phyloP scores from a whole-genome alignment of 306 rosid genomes.

The Glycine soja region DNA sequence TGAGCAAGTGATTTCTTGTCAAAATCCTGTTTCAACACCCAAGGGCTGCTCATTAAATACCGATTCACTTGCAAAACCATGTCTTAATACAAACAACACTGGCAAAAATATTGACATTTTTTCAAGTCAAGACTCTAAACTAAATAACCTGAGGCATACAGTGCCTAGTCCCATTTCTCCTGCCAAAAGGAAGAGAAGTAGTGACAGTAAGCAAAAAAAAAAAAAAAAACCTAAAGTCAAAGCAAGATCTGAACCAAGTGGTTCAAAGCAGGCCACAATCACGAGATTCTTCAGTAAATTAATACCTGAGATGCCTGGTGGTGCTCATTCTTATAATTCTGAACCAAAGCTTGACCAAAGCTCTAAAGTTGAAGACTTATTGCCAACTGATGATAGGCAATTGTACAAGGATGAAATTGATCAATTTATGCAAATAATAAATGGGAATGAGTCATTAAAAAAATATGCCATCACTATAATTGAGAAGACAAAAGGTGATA shows the following conservation, averaged over 20 bases:
- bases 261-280: constrained; percentile 75
- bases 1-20: constrained; percentile 56
- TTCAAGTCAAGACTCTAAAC: constrained; percentile 57
- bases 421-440: constrained; percentile 77
- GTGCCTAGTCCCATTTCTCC: constrained; percentile 49
- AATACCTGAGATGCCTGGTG: constrained; percentile 50
- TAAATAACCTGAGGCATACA: constrained; percentile 39
- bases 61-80: constrained; percentile 44
- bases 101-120: constrained; percentile 48
- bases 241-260: constrained; percentile 60
- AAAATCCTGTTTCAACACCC: constrained; percentile 49
- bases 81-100: constrained; percentile 46
- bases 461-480: constrained; percentile 57
- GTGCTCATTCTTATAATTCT: constrained; percentile 50
- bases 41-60: constrained; percentile 45
- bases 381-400: constrained; percentile 49
- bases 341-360: constrained; percentile 50
- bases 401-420: constrained; percentile 62
- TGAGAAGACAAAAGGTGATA: constrained; percentile 81
- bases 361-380: constrained; percentile 54
- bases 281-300: constrained; percentile 77
- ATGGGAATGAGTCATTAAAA: constrained; percentile 65
- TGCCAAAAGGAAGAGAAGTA: constrained; percentile 57
- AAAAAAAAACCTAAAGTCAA: constrained; percentile 62
- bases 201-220: constrained; percentile 61